A percentile compares a stretch with the other conserved stretches of the same genome.
These are phyloP conservation scores for Cystofilobasidium bisporidii DNA, from an alignment of 768 basidiomycete genomes.

Conservation along the genomic window DNA sequence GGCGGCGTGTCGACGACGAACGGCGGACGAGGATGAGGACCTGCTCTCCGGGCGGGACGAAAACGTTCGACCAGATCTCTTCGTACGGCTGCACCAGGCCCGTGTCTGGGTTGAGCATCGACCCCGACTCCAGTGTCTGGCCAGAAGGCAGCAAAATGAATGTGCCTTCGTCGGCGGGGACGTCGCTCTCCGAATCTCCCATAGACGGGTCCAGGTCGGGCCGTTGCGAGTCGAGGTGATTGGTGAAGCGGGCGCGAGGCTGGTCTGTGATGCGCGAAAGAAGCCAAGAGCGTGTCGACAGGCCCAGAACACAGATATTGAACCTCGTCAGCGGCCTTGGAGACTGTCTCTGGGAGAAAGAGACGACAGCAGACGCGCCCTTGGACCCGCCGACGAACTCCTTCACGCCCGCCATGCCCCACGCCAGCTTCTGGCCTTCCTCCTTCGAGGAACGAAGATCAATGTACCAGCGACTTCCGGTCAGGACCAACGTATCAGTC, in stretches of 20 bases:
- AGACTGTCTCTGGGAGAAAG: too few species aligned
- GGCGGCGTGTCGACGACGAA: too few species aligned
- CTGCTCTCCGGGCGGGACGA: background rate
- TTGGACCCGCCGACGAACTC: constrained; percentile 1
- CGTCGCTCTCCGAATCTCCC: background rate
- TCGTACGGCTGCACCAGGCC: constrained; percentile 23
- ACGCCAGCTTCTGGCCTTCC: constrained; percentile 1
- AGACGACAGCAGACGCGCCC: constrained; percentile 6
- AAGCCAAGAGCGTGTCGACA: background rate
- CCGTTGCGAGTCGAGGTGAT: constrained; percentile 28
- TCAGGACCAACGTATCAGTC: constrained; percentile 24
- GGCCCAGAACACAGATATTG: too few species aligned
- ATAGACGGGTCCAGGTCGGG: background rate
- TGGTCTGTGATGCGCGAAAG: background rate
- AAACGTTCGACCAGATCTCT: constrained; percentile 29
- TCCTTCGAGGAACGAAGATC: constrained; percentile 26
- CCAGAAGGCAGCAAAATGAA: constrained; percentile 27
- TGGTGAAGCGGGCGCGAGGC: constrained; percentile 20
- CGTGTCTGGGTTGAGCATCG: constrained; percentile 25
- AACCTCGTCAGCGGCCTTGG: too few species aligned
- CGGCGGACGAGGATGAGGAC: background rate
- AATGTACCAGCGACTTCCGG: constrained; percentile 25
- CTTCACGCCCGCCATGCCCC: constrained; percentile 30
- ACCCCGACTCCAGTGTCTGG: constrained; percentile 28
- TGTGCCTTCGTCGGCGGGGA: constrained; percentile 22